phyloP scores from a whole-genome alignment of 2,329 filamentous ascomycete genomes.

The Cercospora brassicicola region DNA sequence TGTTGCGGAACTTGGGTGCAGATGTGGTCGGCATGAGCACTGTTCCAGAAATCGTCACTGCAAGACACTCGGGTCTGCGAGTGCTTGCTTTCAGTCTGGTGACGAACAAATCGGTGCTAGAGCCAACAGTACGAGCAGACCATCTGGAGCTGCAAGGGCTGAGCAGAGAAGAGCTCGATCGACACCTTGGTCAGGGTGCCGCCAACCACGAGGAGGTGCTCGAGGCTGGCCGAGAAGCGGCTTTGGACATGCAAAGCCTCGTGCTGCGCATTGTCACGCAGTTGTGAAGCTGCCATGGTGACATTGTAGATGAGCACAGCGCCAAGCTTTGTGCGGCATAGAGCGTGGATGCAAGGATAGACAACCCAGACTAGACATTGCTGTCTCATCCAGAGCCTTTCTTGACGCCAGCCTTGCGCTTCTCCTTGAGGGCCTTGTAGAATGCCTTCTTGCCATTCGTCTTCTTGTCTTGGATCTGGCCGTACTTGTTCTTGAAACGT shows the following conservation, averaged over 20 bases:
- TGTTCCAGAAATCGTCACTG: constrained; percentile 67
- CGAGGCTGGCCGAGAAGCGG: constrained; percentile 60
- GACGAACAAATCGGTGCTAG: constrained; percentile 63
- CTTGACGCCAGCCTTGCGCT: constrained; percentile 48
- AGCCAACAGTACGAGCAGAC: constrained; percentile 60
- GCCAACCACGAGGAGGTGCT: constrained; percentile 67
- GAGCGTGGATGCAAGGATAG: background rate
- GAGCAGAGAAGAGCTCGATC: constrained; percentile 53
- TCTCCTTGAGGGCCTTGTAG: constrained; percentile 75
- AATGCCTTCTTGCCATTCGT: constrained; percentile 84
- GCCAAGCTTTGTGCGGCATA: background rate
- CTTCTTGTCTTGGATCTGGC: constrained; percentile 78
- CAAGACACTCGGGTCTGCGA: constrained; percentile 62
- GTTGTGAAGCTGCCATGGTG: constrained; percentile 32
- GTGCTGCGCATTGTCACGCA: constrained; percentile 50
- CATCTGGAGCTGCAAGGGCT: constrained; percentile 55
- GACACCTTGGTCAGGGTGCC: constrained; percentile 58
- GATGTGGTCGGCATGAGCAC: constrained; percentile 72
- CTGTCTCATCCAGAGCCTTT: constrained; percentile 35
- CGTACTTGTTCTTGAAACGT: constrained; percentile 85
- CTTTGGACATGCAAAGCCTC: constrained; percentile 61
- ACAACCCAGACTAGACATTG: constrained; percentile 1
- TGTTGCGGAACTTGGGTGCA: constrained; percentile 62
- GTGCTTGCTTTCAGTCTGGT: constrained; percentile 66
- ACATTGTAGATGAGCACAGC: constrained; percentile 9